Evolutionary conservation across 2,329 filamentous ascomycete genomes (phyloP), one percentile per base, ranked within the genome.

Genomic region (Fusarium humuli): DNA sequence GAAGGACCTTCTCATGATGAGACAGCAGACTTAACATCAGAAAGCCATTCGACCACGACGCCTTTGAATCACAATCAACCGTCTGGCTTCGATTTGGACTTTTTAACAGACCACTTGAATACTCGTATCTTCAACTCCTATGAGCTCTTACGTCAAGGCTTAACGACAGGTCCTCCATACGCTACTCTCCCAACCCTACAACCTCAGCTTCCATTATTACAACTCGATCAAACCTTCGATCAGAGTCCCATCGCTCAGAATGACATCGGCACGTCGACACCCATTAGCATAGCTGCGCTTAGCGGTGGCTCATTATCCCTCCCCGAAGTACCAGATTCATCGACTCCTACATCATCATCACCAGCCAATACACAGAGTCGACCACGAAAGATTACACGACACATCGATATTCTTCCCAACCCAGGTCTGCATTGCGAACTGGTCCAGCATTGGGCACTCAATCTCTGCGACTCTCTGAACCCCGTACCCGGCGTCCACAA

Each of bases 401-500:
- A 75, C 4, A 34, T 75, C 0, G 73, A 75, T 12, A 60, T 62
- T 1, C 54, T 75, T 10, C 61, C 71, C 4, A 71, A 73, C 7
- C 73, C 73, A 0, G 65, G 48, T 3, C 65, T 75, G 0, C 67
- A 75, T 18, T 74, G 73, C 10, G 69, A 75, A 18, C 25, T 75
- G 3, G 16, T 75, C 4, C 40, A 75, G 14, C 73, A 75, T 14
- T 75, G 73, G 73, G 73, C 67, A 1, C 30, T 75, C 4, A 54
- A 67, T 16, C 73, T 75, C 5, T 75, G 73, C 18, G 73, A 75
- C 40, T 70, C 71, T 3, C 16, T 75, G 12, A 73, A 70, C 2
- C 73, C 73, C 5, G 69, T 74, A 0, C 73, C 73, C 0, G 73
- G 73, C 0, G 57, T 73, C 5, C 61, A 68, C 16, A 75, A 75